Conservation (phyloP, 306 rosid genomes). For the Clitoria ternatea region DNA sequence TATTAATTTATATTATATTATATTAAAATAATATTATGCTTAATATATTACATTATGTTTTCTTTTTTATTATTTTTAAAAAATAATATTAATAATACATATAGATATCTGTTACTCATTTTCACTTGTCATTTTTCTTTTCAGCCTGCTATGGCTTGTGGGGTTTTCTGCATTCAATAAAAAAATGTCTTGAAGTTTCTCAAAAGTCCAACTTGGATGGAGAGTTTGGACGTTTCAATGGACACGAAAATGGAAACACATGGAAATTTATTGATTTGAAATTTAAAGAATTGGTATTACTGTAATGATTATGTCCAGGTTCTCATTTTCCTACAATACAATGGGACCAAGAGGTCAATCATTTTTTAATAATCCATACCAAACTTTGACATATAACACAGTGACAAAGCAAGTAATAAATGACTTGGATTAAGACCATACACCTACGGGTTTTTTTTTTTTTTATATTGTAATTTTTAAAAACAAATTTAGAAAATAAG, state of each 20-base stretch:
- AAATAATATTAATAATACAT: too few relatives aligned
- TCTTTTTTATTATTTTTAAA: too few relatives aligned
- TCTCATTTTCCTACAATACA: not conserved
- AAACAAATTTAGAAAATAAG: too few relatives aligned
- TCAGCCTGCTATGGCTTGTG: too few relatives aligned
- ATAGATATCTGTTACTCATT: too few relatives aligned
- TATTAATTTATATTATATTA: too few relatives aligned
- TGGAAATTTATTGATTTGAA: not conserved
- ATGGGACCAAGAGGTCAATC: not conserved
- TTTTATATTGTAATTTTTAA: too few relatives aligned
- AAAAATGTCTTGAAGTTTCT: not conserved
- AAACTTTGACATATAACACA: not conserved
- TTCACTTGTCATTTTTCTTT: too few relatives aligned
- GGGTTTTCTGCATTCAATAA: too few relatives aligned
- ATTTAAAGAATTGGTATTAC: not conserved
- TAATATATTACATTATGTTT: too few relatives aligned
- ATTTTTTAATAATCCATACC: not conserved
- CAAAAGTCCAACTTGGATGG: not conserved
- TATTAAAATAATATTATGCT: too few relatives aligned
- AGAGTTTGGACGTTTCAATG: not conserved
- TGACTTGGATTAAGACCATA: not conserved
- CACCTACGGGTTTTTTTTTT: too few relatives aligned
- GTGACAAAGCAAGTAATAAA: not conserved
- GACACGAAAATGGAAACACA: not conserved
- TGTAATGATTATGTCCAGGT: not conserved